A percentile compares a stretch with the other conserved stretches of the same genome.
Conservation (phyloP, 192 early-diverging fungal species). For the Umbelopsis sp. region DNA sequence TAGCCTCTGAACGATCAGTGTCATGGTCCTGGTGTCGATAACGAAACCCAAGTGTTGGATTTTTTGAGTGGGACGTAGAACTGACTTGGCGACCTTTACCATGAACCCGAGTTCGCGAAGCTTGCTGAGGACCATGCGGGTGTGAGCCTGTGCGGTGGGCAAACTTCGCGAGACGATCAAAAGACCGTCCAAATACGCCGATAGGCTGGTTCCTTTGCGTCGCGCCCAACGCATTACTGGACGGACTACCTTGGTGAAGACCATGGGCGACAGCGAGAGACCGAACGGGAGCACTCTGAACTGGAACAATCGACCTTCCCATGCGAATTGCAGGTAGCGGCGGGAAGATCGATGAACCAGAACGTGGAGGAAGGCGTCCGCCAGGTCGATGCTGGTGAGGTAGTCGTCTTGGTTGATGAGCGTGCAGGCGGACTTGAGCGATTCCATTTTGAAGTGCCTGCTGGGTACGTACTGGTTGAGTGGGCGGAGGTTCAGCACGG, state of each 20-base stretch:
- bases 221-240: slow-evolving; percentile 13
- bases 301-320: slow-evolving; percentile 24
- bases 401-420: too few relatives aligned
- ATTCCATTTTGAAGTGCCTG: slow-evolving; percentile 30
- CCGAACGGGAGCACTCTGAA: too few relatives aligned
- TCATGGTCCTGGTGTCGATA: slow-evolving; percentile 26
- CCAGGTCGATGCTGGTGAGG: too few relatives aligned
- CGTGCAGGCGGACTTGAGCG: slow-evolving; percentile 2
- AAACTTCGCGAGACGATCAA: too few relatives aligned
- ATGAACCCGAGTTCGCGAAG: too few relatives aligned
- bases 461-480: slow-evolving; percentile 26
- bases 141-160: too few relatives aligned
- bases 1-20: too few relatives aligned
- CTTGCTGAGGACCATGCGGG: too few relatives aligned
- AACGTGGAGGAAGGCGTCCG: slow-evolving; percentile 17
- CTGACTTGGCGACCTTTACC: slow-evolving; percentile 31
- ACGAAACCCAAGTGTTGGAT: slow-evolving; percentile 30
- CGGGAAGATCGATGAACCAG: slow-evolving; percentile 28
- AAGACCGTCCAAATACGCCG: too few relatives aligned
- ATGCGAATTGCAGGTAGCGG: slow-evolving; percentile 41
- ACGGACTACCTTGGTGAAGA: slow-evolving; percentile 15
- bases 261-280: not conserved
- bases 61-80: slow-evolving; percentile 23
- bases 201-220: not conserved
- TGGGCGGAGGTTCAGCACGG: slow-evolving; percentile 24